Base-by-base conservation (phyloP, 192 early-diverging fungal species). In the Backusella luteola region DNA sequence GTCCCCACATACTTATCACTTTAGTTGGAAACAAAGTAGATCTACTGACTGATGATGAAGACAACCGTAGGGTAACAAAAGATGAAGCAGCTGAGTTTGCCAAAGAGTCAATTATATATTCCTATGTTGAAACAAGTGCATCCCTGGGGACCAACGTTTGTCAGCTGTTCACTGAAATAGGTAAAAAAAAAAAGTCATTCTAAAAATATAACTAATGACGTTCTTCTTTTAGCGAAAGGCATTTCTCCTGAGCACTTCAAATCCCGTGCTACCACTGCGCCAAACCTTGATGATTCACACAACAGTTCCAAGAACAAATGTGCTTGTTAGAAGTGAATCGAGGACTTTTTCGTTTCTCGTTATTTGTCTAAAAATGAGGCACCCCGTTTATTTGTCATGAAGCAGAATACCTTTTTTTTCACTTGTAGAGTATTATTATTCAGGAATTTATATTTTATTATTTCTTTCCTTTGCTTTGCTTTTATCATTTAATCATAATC, bases 1-100 rank as follows among this genome's bases (percentile, higher is more conserved):
- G 94, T 83, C 93, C 96, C 26, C 93, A 95, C 84, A 96, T 98
- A 84, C 95, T 98, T 66, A 98, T 99, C 88, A 93, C 94, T 14
- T 88, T 99, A 49, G 95, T 96, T 19, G 97, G 97, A 67, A 99
- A 99, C 88, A 99, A 99, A 85, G 85, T 96, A 46, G 97, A 99
- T 81, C 79, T 99, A 29, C 11, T 63, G 23, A 29, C 8, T 29
- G 56, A 63, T 12, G 56, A 63, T 63, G 56, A 63, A 73, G 71
- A 35, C 59, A 49, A 59, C 69, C n/a, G 79, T 81, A 46, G 83
- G 84, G 77, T 77, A 34, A 46, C 79, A 8, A 81, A 79, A 7
- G 87, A 87, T 23, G 87, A 89, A 49, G 80, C 83, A 6, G 77
- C 81, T 32, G 81, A 83, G 11, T 83, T 86, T 32, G 74, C 82